Base-by-base conservation (phyloP, 345 rosid genomes). In the Bruguiera parviflora region DNA sequence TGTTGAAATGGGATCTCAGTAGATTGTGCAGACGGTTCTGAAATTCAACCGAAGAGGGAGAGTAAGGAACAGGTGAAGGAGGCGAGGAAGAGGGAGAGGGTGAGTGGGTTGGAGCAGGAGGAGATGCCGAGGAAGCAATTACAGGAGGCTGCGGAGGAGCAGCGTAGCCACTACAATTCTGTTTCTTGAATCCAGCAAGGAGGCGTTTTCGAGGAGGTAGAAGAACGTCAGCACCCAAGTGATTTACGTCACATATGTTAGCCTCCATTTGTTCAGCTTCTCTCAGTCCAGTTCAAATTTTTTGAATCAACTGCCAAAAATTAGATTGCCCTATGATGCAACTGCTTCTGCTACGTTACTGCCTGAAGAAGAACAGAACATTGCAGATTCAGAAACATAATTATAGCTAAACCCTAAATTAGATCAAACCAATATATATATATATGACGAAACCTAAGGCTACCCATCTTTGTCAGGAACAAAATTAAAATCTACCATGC, bases 171-270 rank as follows among this genome's bases (percentile, higher is more conserved):
- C 60, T 84, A 1, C 83, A 84, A 76, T 73, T 89, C 81, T 87
- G 92, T 75, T 90, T 91, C 89, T 89, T 92, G 74, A 82, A 85
- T 81, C 96, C 97, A 3, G 99, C 96, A 53, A 95, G 96, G 64
- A 91, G 84, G 21, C 99, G 92, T 65, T 95, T 95, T 64, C 97
- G 82, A 15, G 99, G 99, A 71, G 99, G 99, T 70, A 95, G 71
- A 58, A 86, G 99, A 53, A 78, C 96, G 78, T 85, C 96, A 7
- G 89, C 87, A 66, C 84, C 92, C 78, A 89, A 79, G 74, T 83
- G 91, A 82, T 85, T 87, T 70, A 86, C 80, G 70, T 83, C 95
- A 72, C 85, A 91, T 67, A 79, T 64, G 69, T 87, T 89, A 67
- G 86, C 79, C 67, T 88, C 92, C 98, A 89, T 91, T 66, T 46